These are phyloP conservation scores for Trapa incisa DNA, from an alignment of 345 rosid species.

Conservation along the genomic window DNA sequence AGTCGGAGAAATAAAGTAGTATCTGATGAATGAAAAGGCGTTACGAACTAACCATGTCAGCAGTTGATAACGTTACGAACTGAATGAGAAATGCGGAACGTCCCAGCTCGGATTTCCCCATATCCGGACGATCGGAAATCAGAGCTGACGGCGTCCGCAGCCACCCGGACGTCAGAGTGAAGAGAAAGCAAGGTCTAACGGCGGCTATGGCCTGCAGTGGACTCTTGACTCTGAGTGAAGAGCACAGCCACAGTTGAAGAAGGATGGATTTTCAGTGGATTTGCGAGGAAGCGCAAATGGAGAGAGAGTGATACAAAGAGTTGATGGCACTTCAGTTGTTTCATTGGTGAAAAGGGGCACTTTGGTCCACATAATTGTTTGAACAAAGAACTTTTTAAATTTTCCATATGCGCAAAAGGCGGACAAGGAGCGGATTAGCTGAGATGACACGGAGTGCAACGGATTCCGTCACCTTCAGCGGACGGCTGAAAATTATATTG, in stretches of 20 bases:
- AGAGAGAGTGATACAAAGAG: neutral
- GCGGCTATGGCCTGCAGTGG: neutral
- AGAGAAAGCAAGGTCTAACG: neutral
- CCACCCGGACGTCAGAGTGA: neutral
- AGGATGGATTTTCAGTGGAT: neutral
- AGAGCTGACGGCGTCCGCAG: constrained; percentile 5
- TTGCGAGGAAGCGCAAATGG: neutral
- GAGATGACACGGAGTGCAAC: neutral
- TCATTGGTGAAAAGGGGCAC: constrained; percentile 4
- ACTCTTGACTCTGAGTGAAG: neutral
- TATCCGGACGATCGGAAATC: neutral
- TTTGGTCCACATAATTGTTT: neutral
- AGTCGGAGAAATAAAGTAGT: neutral
- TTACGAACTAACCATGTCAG: constrained; percentile 4
- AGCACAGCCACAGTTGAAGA: too few relatives aligned
- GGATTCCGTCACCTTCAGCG: neutral
- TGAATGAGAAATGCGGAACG: neutral
- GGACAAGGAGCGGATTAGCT: neutral
- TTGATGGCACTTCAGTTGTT: neutral
- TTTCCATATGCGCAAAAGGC: constrained; percentile 7
- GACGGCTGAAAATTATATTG: too few relatives aligned
- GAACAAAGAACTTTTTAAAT: neutral
- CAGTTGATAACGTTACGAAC: neutral
- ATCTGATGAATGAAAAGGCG: neutral
- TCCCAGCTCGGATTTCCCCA: neutral